Percentiles rank a stretch among this genome's conserved stretches.
phyloP scores from a whole-genome alignment of 352 stramenopile species.

The Pythium aquatile region DNA sequence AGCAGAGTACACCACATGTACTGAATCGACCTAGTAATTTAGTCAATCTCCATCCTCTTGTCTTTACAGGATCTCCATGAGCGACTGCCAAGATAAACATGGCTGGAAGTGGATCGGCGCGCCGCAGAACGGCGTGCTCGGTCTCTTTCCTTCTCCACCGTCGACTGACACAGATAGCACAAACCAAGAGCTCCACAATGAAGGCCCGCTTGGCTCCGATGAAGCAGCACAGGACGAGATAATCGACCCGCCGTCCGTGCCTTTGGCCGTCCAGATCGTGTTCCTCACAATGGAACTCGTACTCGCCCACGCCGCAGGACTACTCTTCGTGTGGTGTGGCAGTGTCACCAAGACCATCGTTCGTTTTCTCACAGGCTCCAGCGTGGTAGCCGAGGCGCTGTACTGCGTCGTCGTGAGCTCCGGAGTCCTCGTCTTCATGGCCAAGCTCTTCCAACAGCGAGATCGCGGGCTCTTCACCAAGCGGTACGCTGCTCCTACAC shows the following conservation, averaged over 20 bases:
- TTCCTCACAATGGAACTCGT: slow-evolving; percentile 23
- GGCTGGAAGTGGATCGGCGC: slow-evolving; percentile 27
- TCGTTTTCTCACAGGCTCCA: neutral
- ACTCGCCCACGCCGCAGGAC: slow-evolving; percentile 9
- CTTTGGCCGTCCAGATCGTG: slow-evolving; percentile 8
- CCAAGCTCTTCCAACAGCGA: slow-evolving; percentile 23
- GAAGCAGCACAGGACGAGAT: neutral
- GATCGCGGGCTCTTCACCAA: slow-evolving; percentile 8
- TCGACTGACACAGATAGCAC: neutral
- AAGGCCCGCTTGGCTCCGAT: neutral
- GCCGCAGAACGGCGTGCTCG: slow-evolving; percentile 18
- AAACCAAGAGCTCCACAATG: neutral
- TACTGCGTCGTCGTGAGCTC: slow-evolving; percentile 9
- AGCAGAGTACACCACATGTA: too few relatives aligned
- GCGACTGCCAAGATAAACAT: slow-evolving; percentile 1
- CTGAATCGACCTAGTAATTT: too few relatives aligned
- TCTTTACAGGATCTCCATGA: neutral
- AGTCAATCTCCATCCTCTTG: too few relatives aligned
- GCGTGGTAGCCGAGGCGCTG: neutral
- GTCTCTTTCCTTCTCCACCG: slow-evolving; percentile 8
- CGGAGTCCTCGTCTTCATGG: slow-evolving; percentile 7
- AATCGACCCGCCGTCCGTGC: neutral
- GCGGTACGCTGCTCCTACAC: neutral
- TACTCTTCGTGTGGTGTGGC: slow-evolving; percentile 26
- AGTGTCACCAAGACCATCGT: slow-evolving; percentile 7